These are phyloP conservation scores for Pseudogymnoascus sp. DNA, from an alignment of 2,329 filamentous ascomycete species.

Conservation along the genomic window DNA sequence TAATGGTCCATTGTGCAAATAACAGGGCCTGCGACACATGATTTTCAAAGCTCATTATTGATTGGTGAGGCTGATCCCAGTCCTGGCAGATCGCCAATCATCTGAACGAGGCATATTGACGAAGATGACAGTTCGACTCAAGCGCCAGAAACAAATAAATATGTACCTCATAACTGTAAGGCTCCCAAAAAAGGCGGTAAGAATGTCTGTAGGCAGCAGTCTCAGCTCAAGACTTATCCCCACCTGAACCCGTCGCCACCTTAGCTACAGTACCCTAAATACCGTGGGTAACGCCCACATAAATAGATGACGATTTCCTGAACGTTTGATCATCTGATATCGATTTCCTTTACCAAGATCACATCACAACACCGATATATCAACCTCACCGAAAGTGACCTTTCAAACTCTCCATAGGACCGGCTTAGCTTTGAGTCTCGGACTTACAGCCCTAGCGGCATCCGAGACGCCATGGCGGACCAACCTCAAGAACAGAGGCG, in stretches of 20 bases:
- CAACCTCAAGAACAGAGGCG: slow-evolving; percentile 14
- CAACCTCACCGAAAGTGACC: slow-evolving; percentile 38
- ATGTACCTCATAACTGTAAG: too few species aligned
- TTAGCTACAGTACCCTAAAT: not conserved
- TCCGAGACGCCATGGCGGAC: slow-evolving; percentile 34
- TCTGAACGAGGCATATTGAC: too few species aligned
- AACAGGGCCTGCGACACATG: too few species aligned
- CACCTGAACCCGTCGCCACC: not conserved
- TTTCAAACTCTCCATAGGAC: slow-evolving; percentile 44
- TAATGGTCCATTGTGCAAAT: too few species aligned
- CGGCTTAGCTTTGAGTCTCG: slow-evolving; percentile 50
- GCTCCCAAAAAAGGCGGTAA: too few species aligned
- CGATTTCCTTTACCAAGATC: not conserved
- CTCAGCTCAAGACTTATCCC: too few species aligned
- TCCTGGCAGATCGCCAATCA: too few species aligned
- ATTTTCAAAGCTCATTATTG: too few species aligned
- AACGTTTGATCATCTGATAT: not conserved
- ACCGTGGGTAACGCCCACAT: not conserved
- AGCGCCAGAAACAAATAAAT: too few species aligned
- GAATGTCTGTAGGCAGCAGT: too few species aligned
- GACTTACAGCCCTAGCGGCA: slow-evolving; percentile 47
- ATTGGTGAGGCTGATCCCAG: too few species aligned
- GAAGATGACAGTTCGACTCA: too few species aligned
- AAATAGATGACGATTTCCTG: not conserved
- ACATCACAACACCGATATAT: not conserved